Conservation (phyloP, 805 yeast genomes). For the Metschnikowia kofuensis region DNA sequence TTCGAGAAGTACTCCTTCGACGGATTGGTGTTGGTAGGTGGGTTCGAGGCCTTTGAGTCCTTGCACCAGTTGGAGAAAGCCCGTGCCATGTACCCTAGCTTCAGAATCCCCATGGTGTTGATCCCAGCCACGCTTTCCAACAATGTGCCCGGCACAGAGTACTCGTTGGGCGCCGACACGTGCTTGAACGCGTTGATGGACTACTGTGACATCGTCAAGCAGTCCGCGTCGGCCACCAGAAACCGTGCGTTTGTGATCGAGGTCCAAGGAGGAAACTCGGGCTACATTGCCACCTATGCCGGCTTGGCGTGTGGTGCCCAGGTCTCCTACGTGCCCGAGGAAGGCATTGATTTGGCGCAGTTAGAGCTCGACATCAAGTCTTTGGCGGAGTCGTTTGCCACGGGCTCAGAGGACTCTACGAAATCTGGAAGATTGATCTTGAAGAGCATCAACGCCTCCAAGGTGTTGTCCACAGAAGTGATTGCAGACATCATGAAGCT, state of each 20-base stretch:
- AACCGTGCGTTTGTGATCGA: conserved; percentile 78
- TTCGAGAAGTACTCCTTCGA: conserved; percentile 66
- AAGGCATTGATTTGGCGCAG: conserved; percentile 56
- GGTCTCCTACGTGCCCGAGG: conserved; percentile 76
- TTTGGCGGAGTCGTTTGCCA: conserved; percentile 56
- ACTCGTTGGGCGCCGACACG: conserved; percentile 73
- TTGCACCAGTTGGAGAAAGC: conserved; percentile 63
- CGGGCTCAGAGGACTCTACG: conserved; percentile 57
- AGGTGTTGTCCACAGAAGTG: conserved; percentile 63
- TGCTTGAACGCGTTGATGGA: conserved; percentile 67
- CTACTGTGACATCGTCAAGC: conserved; percentile 77
- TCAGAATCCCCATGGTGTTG: conserved; percentile 73
- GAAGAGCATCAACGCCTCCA: conserved; percentile 64
- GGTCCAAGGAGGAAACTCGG: conserved; percentile 84
- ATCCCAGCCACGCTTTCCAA: conserved; percentile 80
- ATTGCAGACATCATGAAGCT: conserved; percentile 69
- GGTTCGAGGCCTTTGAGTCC: conserved; percentile 77
- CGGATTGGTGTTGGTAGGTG: conserved; percentile 75
- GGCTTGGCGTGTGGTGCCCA: conserved; percentile 71
- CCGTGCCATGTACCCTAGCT: conserved; percentile 61
- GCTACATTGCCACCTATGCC: conserved; percentile 68
- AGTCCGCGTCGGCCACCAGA: conserved; percentile 75
- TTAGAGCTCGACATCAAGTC: conserved; percentile 64
- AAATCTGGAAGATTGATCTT: conserved; percentile 69
- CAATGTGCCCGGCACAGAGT: conserved; percentile 81